Evolutionary conservation across 805 yeast genomes (phyloP).

Genomic region (Candida multigemmis): DNA sequence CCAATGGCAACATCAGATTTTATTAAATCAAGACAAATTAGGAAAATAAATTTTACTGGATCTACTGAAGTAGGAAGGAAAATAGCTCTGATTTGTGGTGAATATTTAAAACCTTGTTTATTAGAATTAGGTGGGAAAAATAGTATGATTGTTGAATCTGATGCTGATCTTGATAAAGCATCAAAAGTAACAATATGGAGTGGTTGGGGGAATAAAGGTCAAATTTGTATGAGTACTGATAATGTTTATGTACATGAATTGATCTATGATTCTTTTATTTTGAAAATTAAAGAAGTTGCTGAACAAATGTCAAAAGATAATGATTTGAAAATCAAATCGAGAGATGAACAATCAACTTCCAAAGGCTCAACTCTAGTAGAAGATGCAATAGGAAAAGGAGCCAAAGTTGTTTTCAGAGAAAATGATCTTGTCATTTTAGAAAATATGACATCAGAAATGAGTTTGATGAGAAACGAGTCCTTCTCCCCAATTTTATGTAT

Average conservation of each 20-base stretch:
- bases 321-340: slow-evolving; percentile 16
- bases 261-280: slow-evolving; percentile 19
- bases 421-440: not conserved
- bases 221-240: slow-evolving; percentile 40
- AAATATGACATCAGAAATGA: slow-evolving; percentile 17
- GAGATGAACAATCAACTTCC: slow-evolving; percentile 14
- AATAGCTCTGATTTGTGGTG: slow-evolving; percentile 28
- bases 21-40: slow-evolving; percentile 16
- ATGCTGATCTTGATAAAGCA: slow-evolving; percentile 24
- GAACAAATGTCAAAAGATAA: slow-evolving; percentile 6
- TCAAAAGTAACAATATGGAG: slow-evolving; percentile 17
- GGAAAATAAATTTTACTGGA: slow-evolving; percentile 38
- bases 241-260: slow-evolving; percentile 23
- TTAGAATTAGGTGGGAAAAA: slow-evolving; percentile 42
- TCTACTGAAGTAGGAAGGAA: slow-evolving; percentile 29
- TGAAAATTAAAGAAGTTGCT: slow-evolving; percentile 9
- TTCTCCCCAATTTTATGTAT: slow-evolving; percentile 37
- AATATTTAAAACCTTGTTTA: slow-evolving; percentile 28
- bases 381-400: slow-evolving; percentile 31
- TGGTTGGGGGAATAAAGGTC: slow-evolving; percentile 37
- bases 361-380: slow-evolving; percentile 15
- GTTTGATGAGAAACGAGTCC: slow-evolving; percentile 19
- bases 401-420: slow-evolving; percentile 16
- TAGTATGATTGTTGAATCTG: slow-evolving; percentile 19
- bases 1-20: slow-evolving; percentile 5